Percentiles rank a stretch among this genome's conserved stretches.
Conservation (phyloP, 2,329 filamentous ascomycete species). For the Arthrinium phaeospermum region DNA sequence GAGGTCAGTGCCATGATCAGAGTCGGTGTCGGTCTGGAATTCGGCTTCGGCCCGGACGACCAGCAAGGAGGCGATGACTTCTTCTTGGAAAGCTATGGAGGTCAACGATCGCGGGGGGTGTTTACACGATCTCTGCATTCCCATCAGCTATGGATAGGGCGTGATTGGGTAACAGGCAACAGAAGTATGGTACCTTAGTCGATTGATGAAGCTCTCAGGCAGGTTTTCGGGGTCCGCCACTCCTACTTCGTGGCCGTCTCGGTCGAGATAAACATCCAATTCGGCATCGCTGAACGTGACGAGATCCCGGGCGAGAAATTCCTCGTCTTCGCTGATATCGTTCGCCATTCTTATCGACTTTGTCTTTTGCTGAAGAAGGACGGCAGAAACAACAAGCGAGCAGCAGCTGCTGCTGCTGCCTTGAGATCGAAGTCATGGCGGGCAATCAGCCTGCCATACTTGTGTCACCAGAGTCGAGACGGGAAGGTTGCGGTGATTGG, state of each 20-base stretch:
- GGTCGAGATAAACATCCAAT: neutral
- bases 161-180: neutral
- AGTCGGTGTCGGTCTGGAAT: too few relatives aligned
- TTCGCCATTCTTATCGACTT: neutral
- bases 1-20: neutral
- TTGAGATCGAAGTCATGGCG: too few relatives aligned
- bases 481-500: too few relatives aligned
- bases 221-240: neutral
- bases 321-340: neutral
- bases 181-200: neutral
- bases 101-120: neutral
- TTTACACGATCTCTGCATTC: neutral
- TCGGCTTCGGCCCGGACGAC: too few relatives aligned
- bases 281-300: neutral
- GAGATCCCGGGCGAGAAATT: neutral
- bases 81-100: neutral
- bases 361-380: too few relatives aligned
- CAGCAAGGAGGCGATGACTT: neutral
- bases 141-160: neutral
- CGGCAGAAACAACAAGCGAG: too few relatives aligned
- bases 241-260: neutral
- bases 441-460: too few relatives aligned
- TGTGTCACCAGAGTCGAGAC: too few relatives aligned
- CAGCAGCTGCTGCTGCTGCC: too few relatives aligned
- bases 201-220: neutral